Evolutionary conservation across 129 eudicot genomes (phyloP), one percentile per base, ranked within the genome.

Genomic region (Glebionis coronaria): DNA sequence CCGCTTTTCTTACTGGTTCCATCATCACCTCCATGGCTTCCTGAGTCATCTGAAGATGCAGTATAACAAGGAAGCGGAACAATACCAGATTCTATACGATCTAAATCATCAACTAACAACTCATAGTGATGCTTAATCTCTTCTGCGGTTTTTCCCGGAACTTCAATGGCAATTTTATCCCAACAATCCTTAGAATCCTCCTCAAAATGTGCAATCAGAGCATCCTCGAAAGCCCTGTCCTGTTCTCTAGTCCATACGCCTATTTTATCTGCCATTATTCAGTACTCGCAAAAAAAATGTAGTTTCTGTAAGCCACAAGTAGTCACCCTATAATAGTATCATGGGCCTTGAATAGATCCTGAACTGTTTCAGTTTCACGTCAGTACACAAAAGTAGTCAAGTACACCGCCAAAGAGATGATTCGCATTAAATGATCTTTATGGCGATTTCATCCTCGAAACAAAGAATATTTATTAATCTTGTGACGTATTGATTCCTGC

Each of bases 171-270:
- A 59, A 91, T 88, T 68, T 76, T 85, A 72, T 91, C 91, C 98
- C 98, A 91, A 42, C 91, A 77, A 72, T 91, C 96, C 27, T 57
- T 51, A 40, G 78, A 69, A 64, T 80, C 85, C 11, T 68, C 80
- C 55, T 27, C n/a, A 25, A 23, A 13, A 76, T 88, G 80, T 38
- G 79, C 81, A 52, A 87, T 94, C 64, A 91, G 28, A 51, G 96
- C 96, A 78, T 88, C 83, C 84, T 91, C 98, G 45, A 91, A 91
- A 63, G 91, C 90, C 76, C 66, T 78, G 35, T 91, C 89, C 54
- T 88, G 82, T 75, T 85, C 98, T 64, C 94, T 73, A 70, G 85
- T 88, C 98, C 98, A 91, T 56, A 44, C 16, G 40, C 50, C 79
- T 38, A 82, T 68, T 69, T 81, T 82, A 71, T 82, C 86, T 7